Percentiles rank a stretch among this genome's conserved stretches.
These are phyloP conservation scores for Stylosanthes scabra DNA, from an alignment of 331 rosid genomes.

Conservation along the genomic window DNA sequence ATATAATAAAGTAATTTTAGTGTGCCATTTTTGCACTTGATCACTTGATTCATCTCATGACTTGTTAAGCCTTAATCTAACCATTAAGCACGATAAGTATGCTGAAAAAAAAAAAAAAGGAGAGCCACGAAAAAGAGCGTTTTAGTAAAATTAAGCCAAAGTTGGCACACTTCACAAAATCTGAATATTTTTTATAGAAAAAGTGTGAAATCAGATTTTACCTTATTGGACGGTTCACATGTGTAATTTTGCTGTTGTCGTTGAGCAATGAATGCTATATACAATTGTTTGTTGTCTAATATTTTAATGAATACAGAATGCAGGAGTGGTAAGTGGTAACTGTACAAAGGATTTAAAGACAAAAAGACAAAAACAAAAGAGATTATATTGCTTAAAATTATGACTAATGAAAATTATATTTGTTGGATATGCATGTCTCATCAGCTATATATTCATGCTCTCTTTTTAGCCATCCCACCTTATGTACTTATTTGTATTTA, in stretches of 20 bases:
- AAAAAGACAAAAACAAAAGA: no score
- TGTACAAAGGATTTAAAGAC: no score
- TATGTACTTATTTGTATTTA: no score
- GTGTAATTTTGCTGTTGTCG: slow-evolving; percentile 11
- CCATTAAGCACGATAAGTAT: slow-evolving; percentile 25
- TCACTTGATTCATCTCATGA: not conserved
- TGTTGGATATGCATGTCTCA: no score
- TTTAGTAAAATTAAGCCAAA: no score
- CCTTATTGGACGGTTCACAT: not conserved
- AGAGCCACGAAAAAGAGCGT: no score
- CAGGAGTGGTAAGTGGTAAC: no score
- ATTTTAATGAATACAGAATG: no score
- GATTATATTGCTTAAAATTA: no score
- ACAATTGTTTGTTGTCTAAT: not conserved
- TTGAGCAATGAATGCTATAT: not conserved
- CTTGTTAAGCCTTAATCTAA: slow-evolving; percentile 8
- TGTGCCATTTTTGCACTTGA: slow-evolving; percentile 1
- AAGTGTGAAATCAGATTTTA: not conserved
- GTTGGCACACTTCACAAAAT: slow-evolving; percentile 3
- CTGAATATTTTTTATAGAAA: not conserved
- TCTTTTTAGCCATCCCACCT: no score
- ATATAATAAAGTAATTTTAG: not conserved
- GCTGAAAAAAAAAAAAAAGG: slow-evolving; percentile 5
- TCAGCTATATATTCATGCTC: no score
- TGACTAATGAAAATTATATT: no score